Evolutionary conservation across 495 filamentous ascomycete genomes (phyloP).

Genomic region (Penicillium bovifimosum): DNA sequence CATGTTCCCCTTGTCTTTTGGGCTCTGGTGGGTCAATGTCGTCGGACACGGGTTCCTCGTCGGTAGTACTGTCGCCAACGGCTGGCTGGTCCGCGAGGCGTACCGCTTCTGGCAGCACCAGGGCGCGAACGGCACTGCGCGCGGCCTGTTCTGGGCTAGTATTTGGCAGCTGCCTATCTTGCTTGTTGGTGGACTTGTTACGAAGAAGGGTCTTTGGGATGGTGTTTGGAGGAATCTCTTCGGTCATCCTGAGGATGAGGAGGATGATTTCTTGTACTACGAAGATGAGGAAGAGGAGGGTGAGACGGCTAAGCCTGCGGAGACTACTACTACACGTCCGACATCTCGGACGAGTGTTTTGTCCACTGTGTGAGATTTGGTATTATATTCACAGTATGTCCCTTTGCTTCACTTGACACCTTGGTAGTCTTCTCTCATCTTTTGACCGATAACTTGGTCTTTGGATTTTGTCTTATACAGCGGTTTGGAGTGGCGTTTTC

Average conservation of each 20-base stretch:
- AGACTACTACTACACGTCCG: neutral
- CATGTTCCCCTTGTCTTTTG: conserved; percentile 83
- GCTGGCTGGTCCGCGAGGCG: conserved; percentile 79
- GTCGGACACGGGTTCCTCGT: conserved; percentile 85
- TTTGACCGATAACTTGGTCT: neutral
- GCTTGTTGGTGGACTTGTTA: conserved; percentile 82
- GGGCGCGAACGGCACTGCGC: conserved; percentile 74
- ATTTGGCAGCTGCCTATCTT: conserved; percentile 94
- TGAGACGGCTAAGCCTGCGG: neutral
- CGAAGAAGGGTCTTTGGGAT: conserved; percentile 93
- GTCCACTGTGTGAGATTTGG: conserved; percentile 9
- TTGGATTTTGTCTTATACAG: conserved; percentile 18
- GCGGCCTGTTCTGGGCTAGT: conserved; percentile 91
- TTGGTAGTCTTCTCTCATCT: neutral
- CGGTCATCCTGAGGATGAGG: conserved; percentile 46
- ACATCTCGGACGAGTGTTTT: conserved; percentile 12
- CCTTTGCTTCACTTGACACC: neutral
- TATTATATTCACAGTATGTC: neutral
- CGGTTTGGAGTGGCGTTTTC: conserved; percentile 23
- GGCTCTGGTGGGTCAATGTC: conserved; percentile 71
- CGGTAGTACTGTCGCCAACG: conserved; percentile 75
- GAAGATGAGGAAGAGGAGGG: conserved; percentile 32
- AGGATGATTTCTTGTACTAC: conserved; percentile 38
- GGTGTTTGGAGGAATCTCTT: conserved; percentile 67
- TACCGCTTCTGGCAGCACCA: conserved; percentile 74